phyloP scores from a whole-genome alignment of 306 rosid species.

The Vicia sativa region DNA sequence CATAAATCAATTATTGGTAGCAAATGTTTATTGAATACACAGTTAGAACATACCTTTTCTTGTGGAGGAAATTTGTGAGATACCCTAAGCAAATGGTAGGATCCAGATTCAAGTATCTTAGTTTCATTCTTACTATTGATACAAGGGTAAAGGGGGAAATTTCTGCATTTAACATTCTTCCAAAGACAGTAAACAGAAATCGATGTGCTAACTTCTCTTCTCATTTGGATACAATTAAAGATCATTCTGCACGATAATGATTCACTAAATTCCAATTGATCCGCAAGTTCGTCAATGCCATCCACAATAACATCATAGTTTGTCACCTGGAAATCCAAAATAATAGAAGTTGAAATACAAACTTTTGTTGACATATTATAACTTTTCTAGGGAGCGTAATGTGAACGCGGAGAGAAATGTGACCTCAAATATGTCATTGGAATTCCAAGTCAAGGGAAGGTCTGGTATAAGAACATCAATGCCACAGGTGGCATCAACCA shows the following conservation, averaged over 20 bases:
- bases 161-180: constrained; percentile 60
- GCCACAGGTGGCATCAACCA: constrained; percentile 83
- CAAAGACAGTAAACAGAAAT: constrained; percentile 58
- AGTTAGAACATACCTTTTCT: constrained; percentile 55
- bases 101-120: constrained; percentile 55
- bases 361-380: not conserved
- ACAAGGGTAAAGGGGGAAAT: constrained; percentile 40
- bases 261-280: constrained; percentile 42
- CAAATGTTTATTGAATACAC: constrained; percentile 19
- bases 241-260: constrained; percentile 66
- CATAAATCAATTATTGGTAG: constrained; percentile 19
- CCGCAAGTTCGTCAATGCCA: constrained; percentile 52
- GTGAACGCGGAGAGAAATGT: constrained; percentile 19
- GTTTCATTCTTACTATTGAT: constrained; percentile 42
- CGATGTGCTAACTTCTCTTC: constrained; percentile 44
- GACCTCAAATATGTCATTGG: constrained; percentile 68
- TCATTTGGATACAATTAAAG: constrained; percentile 49
- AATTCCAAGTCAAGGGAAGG: constrained; percentile 74
- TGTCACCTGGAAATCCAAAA: constrained; percentile 60
- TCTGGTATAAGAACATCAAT: constrained; percentile 86
- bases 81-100: constrained; percentile 67
- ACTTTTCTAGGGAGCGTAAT: not conserved
- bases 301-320: constrained; percentile 69
- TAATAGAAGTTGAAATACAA: constrained; percentile 23
- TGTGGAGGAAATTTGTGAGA: constrained; percentile 75